phyloP scores from a whole-genome alignment of 306 rosid genomes.

The Hippophae tibetana region DNA sequence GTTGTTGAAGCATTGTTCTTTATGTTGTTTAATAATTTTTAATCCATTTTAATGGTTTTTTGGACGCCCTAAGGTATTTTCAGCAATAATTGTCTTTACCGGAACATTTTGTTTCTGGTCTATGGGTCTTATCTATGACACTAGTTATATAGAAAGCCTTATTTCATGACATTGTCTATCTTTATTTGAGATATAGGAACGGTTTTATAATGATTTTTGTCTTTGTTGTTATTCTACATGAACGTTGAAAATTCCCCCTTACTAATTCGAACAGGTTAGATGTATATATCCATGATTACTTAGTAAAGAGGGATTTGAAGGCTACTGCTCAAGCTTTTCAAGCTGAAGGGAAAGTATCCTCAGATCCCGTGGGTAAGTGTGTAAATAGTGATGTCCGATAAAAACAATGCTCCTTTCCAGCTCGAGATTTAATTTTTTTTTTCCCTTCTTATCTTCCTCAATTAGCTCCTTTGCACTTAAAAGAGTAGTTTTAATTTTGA shows the following conservation, averaged over 20 bases:
- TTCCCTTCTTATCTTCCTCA: background rate
- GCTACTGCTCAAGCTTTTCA: conserved; percentile 98
- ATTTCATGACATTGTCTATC: background rate
- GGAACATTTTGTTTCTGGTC: no score
- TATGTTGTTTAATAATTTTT: background rate
- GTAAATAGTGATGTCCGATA: conserved; percentile 1
- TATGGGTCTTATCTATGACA: background rate
- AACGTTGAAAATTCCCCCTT: conserved; percentile 17
- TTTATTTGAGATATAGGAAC: background rate
- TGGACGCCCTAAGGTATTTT: no score
- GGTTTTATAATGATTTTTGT: background rate
- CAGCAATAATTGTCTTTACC: no score
- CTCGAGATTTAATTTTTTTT: background rate
- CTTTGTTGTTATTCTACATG: background rate
- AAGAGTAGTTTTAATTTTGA: conserved; percentile 8
- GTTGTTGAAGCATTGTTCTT: background rate
- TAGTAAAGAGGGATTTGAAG: conserved; percentile 91
- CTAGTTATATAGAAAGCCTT: background rate
- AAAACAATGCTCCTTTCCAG: conserved; percentile 7
- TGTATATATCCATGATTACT: conserved; percentile 93
- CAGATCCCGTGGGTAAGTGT: conserved; percentile 96
- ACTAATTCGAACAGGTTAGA: conserved; percentile 59
- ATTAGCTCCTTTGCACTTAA: background rate
- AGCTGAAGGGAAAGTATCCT: conserved; percentile 95
- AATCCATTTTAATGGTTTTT: no score